A percentile compares a stretch with the other conserved stretches of the same genome.
phyloP scores from a whole-genome alignment of 768 basidiomycete genomes.

The Porphyrellus cyaneotinctus region DNA sequence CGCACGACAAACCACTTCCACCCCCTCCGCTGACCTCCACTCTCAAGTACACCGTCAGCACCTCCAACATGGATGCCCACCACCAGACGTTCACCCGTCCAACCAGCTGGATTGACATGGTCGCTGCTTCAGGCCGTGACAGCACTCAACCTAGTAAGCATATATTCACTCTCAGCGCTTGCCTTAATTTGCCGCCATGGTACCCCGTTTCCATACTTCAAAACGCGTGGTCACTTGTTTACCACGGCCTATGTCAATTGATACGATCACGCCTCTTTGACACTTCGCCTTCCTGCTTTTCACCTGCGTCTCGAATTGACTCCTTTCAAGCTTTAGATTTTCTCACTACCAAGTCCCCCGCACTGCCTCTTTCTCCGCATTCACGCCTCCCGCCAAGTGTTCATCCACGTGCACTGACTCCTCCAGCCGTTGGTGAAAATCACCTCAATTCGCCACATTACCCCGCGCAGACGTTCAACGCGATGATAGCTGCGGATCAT shows the following conservation, averaged over 20 bases:
- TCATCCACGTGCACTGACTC: constrained; percentile 40
- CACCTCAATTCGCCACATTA: constrained; percentile 25
- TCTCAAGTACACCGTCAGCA: constrained; percentile 19
- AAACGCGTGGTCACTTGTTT: constrained; percentile 17
- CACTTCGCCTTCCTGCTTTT: constrained; percentile 13
- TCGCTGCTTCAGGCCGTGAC: neutral
- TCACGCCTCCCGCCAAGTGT: constrained; percentile 28
- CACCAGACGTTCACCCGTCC: constrained; percentile 15
- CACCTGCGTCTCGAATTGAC: constrained; percentile 17
- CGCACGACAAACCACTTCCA: constrained; percentile 39
- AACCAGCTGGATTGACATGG: constrained; percentile 25
- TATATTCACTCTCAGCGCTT: constrained; percentile 4
- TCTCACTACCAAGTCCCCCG: constrained; percentile 27
- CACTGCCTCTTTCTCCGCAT: constrained; percentile 32
- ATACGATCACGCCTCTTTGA: constrained; percentile 10
- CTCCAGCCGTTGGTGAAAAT: constrained; percentile 27
- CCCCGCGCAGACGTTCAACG: constrained; percentile 10
- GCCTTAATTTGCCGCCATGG: constrained; percentile 5
- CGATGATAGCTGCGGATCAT: constrained; percentile 21
- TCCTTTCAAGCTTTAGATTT: constrained; percentile 25
- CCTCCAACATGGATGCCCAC: constrained; percentile 27
- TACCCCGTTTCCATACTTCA: constrained; percentile 17
- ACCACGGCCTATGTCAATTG: constrained; percentile 20
- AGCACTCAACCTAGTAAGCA: constrained; percentile 24
- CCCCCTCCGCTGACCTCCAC: constrained; percentile 33